Evolutionary conservation across 768 basidiomycete genomes (phyloP), one percentile per base, ranked within the genome.

Genomic region (Scleroderma bovista): DNA sequence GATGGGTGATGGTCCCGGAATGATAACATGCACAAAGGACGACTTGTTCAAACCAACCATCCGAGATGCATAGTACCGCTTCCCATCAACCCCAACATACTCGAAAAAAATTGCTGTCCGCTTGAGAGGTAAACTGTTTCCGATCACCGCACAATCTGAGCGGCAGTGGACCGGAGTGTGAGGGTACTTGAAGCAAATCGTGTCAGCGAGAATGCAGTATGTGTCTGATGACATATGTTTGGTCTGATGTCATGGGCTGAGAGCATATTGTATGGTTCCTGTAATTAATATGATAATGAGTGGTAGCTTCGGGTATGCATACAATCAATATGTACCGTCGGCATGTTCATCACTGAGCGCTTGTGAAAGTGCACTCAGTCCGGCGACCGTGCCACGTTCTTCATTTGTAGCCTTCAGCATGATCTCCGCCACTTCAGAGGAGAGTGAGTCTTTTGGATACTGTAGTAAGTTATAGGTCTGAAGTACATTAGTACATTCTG

Each of bases 301-400:
- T 22, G 23, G n/a, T n/a, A 9, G 9, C 26, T 9, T 29, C 4
- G 9, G 26, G 4, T 5, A 29, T 20, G 3, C 57, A n/a, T 53
- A 60, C 63, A 58, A 40, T 65, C 59, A 40, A 40, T 40, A 1
- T 51, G 46, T 6, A 45, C 57, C 3, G 9, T 29, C 26, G 9
- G 26, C 5, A 29, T 29, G 26, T 4, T 4, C 26, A 29, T 56
- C 23, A 33, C 65, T 61, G 6, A 67, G 53, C 2, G 65, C 59
- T 7, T 57, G 24, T 5, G 59, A 49, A 8, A 60, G 43, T 3
- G 51, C 40, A 54, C 55, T 20, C 5, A 51, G 15, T 24, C 36
- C 38, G 13, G 44, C 44, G 13, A 60, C 47, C n/a, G 63, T 67
- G 8, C 66, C 57, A 3, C 54, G 52, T 31, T 64, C 56, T 38